These are phyloP conservation scores for Peronospora belbahrii DNA, from an alignment of 352 stramenopile genomes.

Conservation along the genomic window DNA sequence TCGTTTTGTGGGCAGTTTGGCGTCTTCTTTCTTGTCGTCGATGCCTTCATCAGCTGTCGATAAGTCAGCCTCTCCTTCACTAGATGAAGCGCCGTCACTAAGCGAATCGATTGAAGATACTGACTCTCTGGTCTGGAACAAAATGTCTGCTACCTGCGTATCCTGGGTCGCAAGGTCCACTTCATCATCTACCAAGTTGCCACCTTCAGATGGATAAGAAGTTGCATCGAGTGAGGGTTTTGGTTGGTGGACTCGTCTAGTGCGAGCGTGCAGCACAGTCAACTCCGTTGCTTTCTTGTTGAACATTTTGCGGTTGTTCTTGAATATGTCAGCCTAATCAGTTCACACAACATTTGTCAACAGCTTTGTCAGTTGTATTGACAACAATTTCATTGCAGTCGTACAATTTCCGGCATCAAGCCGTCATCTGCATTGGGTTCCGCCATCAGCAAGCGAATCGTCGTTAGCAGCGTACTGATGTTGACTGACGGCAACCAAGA, in stretches of 20 bases:
- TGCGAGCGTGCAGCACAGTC: constrained; percentile 42
- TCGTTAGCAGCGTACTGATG: constrained; percentile 85
- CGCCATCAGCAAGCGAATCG: constrained; percentile 86
- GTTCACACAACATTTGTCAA: not conserved
- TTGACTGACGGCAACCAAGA: constrained; percentile 90
- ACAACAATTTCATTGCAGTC: not conserved
- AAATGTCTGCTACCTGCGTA: constrained; percentile 7
- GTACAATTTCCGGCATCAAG: constrained; percentile 85
- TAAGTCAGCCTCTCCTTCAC: constrained; percentile 27
- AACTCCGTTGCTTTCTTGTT: constrained; percentile 56
- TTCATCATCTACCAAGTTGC: constrained; percentile 1
- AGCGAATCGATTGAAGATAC: constrained; percentile 33
- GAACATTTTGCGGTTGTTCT: constrained; percentile 69
- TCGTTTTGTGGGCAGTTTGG: constrained; percentile 19
- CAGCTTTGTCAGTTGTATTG: not conserved
- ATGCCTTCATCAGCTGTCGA: not conserved
- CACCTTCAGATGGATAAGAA: not conserved
- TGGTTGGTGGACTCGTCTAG: constrained; percentile 3
- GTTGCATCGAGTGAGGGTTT: constrained; percentile 2
- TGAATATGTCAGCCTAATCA: constrained; percentile 65
- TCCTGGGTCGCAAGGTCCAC: constrained; percentile 11
- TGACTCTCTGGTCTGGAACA: constrained; percentile 9
- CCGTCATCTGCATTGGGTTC: constrained; percentile 88
- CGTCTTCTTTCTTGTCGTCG: constrained; percentile 2
- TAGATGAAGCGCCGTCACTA: constrained; percentile 34